Conservation (phyloP, 2,329 filamentous ascomycete genomes). For the Penicillium hordei region DNA sequence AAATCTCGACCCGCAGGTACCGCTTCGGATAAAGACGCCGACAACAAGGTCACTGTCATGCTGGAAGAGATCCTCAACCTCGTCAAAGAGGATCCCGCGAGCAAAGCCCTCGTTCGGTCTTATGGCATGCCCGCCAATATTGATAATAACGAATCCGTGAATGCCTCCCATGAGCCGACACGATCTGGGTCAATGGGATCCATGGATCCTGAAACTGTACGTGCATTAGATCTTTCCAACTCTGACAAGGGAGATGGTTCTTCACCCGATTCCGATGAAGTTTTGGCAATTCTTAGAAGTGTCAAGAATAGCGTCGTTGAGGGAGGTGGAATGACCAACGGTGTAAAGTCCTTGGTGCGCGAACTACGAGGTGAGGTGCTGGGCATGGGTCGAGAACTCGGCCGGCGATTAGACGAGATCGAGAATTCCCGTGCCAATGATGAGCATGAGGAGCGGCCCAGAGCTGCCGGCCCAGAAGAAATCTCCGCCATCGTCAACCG, state of each 20-base stretch:
- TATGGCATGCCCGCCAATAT: slow-evolving; percentile 27
- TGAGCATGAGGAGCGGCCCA: slow-evolving; percentile 46
- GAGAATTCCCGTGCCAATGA: slow-evolving; percentile 48
- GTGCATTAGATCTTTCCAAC: slow-evolving; percentile 26
- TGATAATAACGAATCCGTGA: slow-evolving; percentile 34
- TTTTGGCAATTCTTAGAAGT: slow-evolving; percentile 76
- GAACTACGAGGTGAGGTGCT: slow-evolving; percentile 89
- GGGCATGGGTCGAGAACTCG: slow-evolving; percentile 90
- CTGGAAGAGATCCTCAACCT: slow-evolving; percentile 71
- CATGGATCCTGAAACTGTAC: slow-evolving; percentile 27
- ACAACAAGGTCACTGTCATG: slow-evolving; percentile 62
- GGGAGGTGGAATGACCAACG: slow-evolving; percentile 82
- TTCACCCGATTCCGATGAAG: slow-evolving; percentile 54
- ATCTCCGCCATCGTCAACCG: slow-evolving; percentile 76
- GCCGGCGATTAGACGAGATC: slow-evolving; percentile 70
- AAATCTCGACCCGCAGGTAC: slow-evolving; percentile 40
- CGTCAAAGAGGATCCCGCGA: slow-evolving; percentile 58
- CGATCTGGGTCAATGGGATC: slow-evolving; percentile 35
- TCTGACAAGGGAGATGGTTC: slow-evolving; percentile 22
- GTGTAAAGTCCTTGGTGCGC: slow-evolving; percentile 86
- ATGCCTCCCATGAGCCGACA: slow-evolving; percentile 40
- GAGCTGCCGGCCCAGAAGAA: slow-evolving; percentile 62
- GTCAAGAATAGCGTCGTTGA: slow-evolving; percentile 91
- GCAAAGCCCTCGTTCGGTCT: slow-evolving; percentile 54
- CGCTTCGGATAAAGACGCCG: slow-evolving; percentile 48